Evolutionary conservation across 371 early-diverging fungal species (phyloP), one percentile per base, ranked within the genome.

Genomic region (Zancudomyces culisetae): DNA sequence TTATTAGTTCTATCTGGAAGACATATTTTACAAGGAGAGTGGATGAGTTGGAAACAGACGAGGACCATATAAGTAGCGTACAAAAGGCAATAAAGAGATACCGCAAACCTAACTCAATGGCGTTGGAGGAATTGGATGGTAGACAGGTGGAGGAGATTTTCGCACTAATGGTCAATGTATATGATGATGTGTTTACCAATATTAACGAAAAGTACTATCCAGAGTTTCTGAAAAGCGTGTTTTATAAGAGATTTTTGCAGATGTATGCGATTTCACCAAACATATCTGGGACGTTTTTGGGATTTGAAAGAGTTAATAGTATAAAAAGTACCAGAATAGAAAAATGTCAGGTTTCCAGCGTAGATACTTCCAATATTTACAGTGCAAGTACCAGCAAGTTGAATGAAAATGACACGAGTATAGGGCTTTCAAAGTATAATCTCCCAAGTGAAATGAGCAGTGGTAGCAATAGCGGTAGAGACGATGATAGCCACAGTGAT

Each of bases 221-320:
- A 1, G 61, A 68, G 42, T 85, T 87, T 55, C 63, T 74, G 55
- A 61, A 70, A 19, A 79, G 75, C 29, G 75, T 78, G 45, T 60
- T 83, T 1, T 85, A 81, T 54, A 74, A 76, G 60, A 72, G 79
- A 42, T 76, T 80, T 39, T 60, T 80, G 20, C 64, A 69, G 2
- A 70, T 73, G 19, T 70, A 71, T 10, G 71, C 73, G 13, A 56
- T 66, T 22, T 60, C 68, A n/a, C 54, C 68, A 15, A 30, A 60
- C 6, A 12, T 28, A 8, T n/a, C 15, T 8, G 26, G 28, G 28
- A 20, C 26, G 26, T 47, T 47, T 40, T 13, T 40, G n/a, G 10
- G 40, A 40, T n/a, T n/a, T n/a, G n/a, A n/a, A n/a, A n/a, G n/a
- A n/a, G n/a, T n/a, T n/a, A n/a, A n/a, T n/a, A n/a, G n/a, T n/a